Evolutionary conservation across 345 rosid genomes (phyloP), one percentile per base, ranked within the genome.

Genomic region (Citrus australasica): DNA sequence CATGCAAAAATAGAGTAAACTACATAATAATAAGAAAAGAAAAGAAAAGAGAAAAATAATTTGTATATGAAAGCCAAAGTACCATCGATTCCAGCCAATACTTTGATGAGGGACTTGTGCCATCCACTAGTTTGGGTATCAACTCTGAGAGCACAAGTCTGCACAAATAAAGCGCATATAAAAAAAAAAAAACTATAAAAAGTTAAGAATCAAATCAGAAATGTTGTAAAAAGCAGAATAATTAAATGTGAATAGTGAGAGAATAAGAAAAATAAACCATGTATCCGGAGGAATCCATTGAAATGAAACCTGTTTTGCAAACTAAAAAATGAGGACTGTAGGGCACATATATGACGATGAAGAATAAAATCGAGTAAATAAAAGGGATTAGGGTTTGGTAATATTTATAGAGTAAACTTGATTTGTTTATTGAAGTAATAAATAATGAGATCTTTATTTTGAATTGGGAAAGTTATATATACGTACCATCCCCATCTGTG

Each of bases 91-190:
- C 11, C 46, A 16, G 25, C 72, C 56, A 72, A 32, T 48, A 72
- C 60, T 32, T 59, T 77, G 30, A 25, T 59, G 53, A 80, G 38
- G 25, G 76, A 35, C 55, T 62, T 81, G 7, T 77, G 70, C 80
- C 83, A 81, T 58, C 75, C 80, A 3, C 28, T 40, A 60, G 75
- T 28, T 30, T 74, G 75, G 4, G 82, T 75, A 11, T 80, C 71
- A 9, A 81, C 14, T 60, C 67, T 73, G 59, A 76, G 55, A 22
- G 35, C 42, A 72, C 77, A 81, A 30, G 63, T 76, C 80, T 81
- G 53, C 10, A 77, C 58, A 81, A 40, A 9, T 40, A 40, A 40
- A 67, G 37, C 38, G 8, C 13, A 30, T 17, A 38, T 27, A 6
- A 35, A 35, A 35, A 25, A 35, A 25, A 2, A 48, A 2, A 5